Conservation (phyloP, 2,329 filamentous ascomycete species). For the Colletotrichum musae region DNA sequence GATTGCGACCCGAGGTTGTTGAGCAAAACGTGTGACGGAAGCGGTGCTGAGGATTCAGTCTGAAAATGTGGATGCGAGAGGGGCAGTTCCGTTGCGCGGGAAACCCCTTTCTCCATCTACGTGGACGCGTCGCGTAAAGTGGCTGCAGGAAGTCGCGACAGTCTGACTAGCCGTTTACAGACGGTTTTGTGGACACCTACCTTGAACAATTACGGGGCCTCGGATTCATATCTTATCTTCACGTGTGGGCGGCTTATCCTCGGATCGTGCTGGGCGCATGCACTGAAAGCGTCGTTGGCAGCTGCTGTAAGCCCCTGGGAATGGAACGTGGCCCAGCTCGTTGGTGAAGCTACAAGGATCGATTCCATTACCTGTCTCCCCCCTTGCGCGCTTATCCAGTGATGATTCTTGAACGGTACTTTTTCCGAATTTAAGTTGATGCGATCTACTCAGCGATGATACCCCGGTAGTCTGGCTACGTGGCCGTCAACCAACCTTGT, state of each 20-base stretch:
- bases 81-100: conserved; percentile 32
- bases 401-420: conserved; percentile 17
- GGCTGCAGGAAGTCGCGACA: conserved; percentile 16
- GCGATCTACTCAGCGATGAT: conserved; percentile 59
- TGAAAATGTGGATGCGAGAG: conserved; percentile 40
- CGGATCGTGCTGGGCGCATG: not conserved
- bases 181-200: not conserved
- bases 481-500: conserved; percentile 54
- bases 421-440: conserved; percentile 20
- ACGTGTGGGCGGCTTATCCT: conserved; percentile 26
- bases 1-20: conserved; percentile 1
- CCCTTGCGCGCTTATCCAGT: conserved; percentile 5
- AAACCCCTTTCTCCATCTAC: conserved; percentile 21
- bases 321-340: conserved; percentile 35
- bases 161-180: not conserved
- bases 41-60: conserved; percentile 34
- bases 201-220: not conserved
- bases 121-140: conserved; percentile 38
- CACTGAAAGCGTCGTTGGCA: conserved; percentile 5
- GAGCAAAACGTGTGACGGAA: conserved; percentile 17
- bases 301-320: conserved; percentile 22
- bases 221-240: conserved; percentile 23
- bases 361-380: conserved; percentile 28
- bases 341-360: conserved; percentile 30
- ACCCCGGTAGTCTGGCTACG: conserved; percentile 59